phyloP scores from a whole-genome alignment of 208 protist species.

The Leishmania lainsoni region DNA sequence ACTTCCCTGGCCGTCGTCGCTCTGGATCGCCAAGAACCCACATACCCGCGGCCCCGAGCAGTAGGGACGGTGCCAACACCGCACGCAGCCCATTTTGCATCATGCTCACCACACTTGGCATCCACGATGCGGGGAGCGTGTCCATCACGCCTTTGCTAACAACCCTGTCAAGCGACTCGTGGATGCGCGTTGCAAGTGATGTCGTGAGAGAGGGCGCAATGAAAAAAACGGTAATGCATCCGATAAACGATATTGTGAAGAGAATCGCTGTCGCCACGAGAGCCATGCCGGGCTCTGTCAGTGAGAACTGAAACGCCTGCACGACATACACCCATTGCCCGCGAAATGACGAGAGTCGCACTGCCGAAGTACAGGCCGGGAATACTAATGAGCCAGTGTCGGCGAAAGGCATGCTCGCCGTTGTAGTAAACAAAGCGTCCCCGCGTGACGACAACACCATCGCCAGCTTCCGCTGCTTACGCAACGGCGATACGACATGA shows the following conservation, averaged over 20 bases:
- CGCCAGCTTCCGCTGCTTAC: not conserved
- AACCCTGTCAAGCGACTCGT: not conserved
- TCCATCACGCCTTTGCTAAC: not conserved
- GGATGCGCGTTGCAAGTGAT: not conserved
- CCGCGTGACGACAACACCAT: not conserved
- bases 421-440: not conserved
- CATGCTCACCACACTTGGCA: not conserved
- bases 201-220: conserved; percentile 14
- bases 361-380: not conserved
- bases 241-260: conserved; percentile 12
- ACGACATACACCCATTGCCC: not conserved
- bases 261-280: conserved; percentile 20
- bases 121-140: not conserved
- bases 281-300: conserved; percentile 30
- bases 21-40: conserved; percentile 4
- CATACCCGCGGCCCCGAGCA: not conserved
- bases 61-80: not conserved
- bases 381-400: not conserved
- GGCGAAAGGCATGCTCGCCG: not conserved
- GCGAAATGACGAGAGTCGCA: not conserved
- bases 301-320: conserved; percentile 19
- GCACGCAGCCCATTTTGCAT: not conserved
- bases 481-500: not conserved
- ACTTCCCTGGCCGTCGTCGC: conserved; percentile 6
- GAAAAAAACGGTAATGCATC: conserved; percentile 13